These are phyloP conservation scores for Xerocomus minutiporus DNA, from an alignment of 1,284 basidiomycete species.

Conservation along the genomic window DNA sequence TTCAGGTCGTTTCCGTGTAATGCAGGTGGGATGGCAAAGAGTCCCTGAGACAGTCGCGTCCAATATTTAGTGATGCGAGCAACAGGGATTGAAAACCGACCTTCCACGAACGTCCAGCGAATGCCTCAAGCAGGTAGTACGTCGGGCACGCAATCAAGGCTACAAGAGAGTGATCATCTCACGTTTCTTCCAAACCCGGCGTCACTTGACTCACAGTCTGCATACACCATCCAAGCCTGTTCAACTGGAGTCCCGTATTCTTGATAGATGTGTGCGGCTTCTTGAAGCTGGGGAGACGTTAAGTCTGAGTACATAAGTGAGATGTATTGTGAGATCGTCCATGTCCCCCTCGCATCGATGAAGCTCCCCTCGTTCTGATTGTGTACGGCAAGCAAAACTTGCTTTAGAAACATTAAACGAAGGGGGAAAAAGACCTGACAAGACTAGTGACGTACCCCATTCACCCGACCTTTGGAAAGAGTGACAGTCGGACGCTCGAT, in stretches of 20 bases:
- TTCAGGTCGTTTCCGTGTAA: slow-evolving; percentile 5
- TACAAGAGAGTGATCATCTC: neutral
- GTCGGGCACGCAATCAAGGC: slow-evolving; percentile 23
- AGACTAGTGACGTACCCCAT: slow-evolving; percentile 7
- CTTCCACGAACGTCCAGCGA: slow-evolving; percentile 20
- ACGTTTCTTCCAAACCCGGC: neutral
- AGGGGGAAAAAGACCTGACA: neutral
- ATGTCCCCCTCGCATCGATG: slow-evolving; percentile 7
- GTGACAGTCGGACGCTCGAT: slow-evolving; percentile 26
- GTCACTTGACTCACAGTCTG: slow-evolving; percentile 20
- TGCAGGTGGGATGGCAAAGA: slow-evolving; percentile 22
- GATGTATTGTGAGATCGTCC: slow-evolving; percentile 15
- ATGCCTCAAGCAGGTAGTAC: slow-evolving; percentile 17
- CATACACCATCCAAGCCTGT: slow-evolving; percentile 14
- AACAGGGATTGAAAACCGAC: slow-evolving; percentile 1
- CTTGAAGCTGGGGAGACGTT: slow-evolving; percentile 4
- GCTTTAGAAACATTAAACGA: slow-evolving; percentile 6
- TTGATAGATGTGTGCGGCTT: slow-evolving; percentile 12
- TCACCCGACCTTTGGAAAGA: slow-evolving; percentile 19
- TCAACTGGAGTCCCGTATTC: slow-evolving; percentile 11
- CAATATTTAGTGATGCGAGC: neutral
- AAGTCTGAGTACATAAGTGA: slow-evolving; percentile 22
- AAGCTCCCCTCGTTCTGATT: slow-evolving; percentile 22
- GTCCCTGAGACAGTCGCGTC: slow-evolving; percentile 7
- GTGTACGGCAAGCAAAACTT: slow-evolving; percentile 9